These are phyloP conservation scores for Metschnikowia bowlesiae DNA, from an alignment of 805 yeast species.

Conservation along the genomic window DNA sequence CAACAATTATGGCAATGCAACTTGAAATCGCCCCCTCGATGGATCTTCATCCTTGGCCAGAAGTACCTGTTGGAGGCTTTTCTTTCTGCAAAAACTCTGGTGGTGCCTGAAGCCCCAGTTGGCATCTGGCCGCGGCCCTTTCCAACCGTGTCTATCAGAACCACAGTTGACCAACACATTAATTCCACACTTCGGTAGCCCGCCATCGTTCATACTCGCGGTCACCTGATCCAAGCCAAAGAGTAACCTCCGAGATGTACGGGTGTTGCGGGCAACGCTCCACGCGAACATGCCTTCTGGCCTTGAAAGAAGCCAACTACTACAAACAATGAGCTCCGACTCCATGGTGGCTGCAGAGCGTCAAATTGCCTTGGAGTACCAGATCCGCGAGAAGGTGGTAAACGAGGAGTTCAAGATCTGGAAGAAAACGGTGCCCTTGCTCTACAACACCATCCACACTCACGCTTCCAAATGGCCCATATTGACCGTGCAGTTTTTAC, in stretches of 20 bases:
- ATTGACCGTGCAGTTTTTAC: conserved; percentile 65
- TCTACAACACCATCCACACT: conserved; percentile 71
- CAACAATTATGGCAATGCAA: too few relatives aligned
- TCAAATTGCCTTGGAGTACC: conserved; percentile 42
- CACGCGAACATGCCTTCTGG: neutral
- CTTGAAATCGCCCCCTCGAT: too few relatives aligned
- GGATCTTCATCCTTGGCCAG: too few relatives aligned
- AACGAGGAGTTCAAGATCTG: conserved; percentile 76
- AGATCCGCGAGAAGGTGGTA: conserved; percentile 54
- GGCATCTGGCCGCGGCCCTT: too few relatives aligned
- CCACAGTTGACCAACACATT: too few relatives aligned
- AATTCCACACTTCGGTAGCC: too few relatives aligned
- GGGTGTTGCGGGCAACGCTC: conserved; percentile 2
- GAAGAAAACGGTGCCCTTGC: conserved; percentile 79
- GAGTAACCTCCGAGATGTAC: neutral
- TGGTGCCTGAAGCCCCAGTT: too few relatives aligned
- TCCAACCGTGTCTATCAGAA: too few relatives aligned
- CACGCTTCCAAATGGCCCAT: conserved; percentile 68
- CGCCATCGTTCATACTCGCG: neutral
- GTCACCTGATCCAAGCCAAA: neutral
- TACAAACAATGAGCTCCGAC: conserved; percentile 7
- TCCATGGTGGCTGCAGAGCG: conserved; percentile 26
- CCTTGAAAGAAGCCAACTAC: neutral
- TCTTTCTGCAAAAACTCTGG: too few relatives aligned
- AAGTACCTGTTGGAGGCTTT: too few relatives aligned